Evolutionary conservation across 2,329 filamentous ascomycete genomes (phyloP), one percentile per base, ranked within the genome.

Genomic region (Helotiales sp.): DNA sequence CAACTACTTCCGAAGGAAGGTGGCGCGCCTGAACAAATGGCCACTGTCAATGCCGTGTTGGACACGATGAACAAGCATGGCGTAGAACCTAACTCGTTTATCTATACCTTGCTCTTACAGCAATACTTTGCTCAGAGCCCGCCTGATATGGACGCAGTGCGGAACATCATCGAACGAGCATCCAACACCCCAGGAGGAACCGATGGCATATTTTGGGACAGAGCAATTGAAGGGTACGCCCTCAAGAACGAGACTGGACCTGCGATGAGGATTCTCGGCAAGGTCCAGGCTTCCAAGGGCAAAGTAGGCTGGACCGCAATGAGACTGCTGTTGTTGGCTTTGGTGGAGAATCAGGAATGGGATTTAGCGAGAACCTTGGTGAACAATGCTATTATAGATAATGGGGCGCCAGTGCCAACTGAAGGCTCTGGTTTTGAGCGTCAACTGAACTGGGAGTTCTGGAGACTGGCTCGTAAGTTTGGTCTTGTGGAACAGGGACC

Each of bases 101-200:
- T 93, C 74, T 91, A 91, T 80, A 94, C 91, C 26, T 91, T 90
- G 74, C 84, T 96, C 22, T 81, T 91, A 54, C 86, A 89, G 54
- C 83, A 91, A 75, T 90, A 89, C 75, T 90, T 94, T 75, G 74
- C 81, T 8, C 83, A 82, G 60, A 69, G 79, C 1, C 86, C 87
- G 1, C 87, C 89, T 0, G 83, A 91, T 71, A 79, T 91, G 32
- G 77, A 79, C 1, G 85, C 86, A 15, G 84, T 92, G n/a, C 84
- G 87, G 43, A 76, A 77, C 0, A 80, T 94, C 3, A 86, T 93
- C 71, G 78, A 81, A n/a, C 76, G 78, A 4, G 82, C 85, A 52
- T 75, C 78, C 28, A 69, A 76, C 2, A 73, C 73, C 2, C 66
- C 73, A 20, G 74, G 75, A 24, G 74, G 73, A 22, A 79, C 82